phyloP scores from a whole-genome alignment of 2,329 filamentous ascomycete genomes.

The Chaetomium sp. region DNA sequence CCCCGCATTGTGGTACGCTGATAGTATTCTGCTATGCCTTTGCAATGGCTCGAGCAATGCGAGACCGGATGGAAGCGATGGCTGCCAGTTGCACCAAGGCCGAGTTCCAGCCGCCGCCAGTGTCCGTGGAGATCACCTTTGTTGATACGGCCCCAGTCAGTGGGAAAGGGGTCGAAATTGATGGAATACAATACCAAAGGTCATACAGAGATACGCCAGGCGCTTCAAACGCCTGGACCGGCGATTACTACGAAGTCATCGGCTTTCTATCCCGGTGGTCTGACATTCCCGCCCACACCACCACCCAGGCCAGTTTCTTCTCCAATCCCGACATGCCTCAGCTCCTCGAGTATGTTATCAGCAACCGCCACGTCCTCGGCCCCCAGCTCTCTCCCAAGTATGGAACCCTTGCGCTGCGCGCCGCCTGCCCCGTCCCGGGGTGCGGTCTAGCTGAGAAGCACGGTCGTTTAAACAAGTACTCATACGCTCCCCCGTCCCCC shows the following conservation, averaged over 20 bases:
- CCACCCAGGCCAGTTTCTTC: conserved; percentile 9
- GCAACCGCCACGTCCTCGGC: not conserved
- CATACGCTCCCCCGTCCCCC: not conserved
- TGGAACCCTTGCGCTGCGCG: conserved; percentile 3
- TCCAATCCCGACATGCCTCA: not conserved
- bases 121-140: conserved; percentile 7
- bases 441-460: conserved; percentile 8
- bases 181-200: conserved; percentile 7
- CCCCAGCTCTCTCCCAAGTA: conserved; percentile 9
- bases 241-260: conserved; percentile 9
- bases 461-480: conserved; percentile 5
- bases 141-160: conserved; percentile 10
- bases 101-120: not conserved
- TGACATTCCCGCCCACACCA: not conserved
- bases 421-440: conserved; percentile 3
- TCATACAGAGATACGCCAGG: conserved; percentile 3
- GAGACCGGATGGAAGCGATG: conserved; percentile 2
- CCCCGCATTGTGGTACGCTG: conserved; percentile 6
- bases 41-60: conserved; percentile 4
- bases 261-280: conserved; percentile 5
- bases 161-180: not conserved
- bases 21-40: conserved; percentile 9
- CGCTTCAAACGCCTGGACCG: not conserved
- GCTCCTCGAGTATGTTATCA: not conserved
- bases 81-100: not conserved